Evolutionary conservation across 2,329 filamentous ascomycete genomes (phyloP).

Genomic region (Penicillium sp.): DNA sequence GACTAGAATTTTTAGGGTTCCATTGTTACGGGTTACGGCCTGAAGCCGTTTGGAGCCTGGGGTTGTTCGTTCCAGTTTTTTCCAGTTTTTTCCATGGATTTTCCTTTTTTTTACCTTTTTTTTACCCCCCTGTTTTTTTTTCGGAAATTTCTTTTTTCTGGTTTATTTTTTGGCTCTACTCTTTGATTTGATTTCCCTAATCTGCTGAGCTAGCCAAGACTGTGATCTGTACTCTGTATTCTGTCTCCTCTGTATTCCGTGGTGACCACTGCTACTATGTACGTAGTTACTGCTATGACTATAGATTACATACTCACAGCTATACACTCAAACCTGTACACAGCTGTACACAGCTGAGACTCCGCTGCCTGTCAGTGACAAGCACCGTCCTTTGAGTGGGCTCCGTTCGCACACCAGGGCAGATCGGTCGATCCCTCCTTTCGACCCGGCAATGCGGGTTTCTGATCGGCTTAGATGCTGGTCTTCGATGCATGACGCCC

Average conservation of each 20-base stretch:
- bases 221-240: too few relatives aligned
- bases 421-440: constrained; percentile 24
- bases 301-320: too few relatives aligned
- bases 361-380: not conserved
- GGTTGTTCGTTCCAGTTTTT: constrained; percentile 19
- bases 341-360: too few relatives aligned
- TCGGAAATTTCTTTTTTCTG: not conserved
- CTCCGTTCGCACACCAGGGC: constrained; percentile 5
- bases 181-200: not conserved
- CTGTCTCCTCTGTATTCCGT: too few relatives aligned
- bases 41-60: constrained; percentile 23
- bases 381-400: not conserved
- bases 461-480: constrained; percentile 28
- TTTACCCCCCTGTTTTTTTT: not conserved
- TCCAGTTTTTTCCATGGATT: constrained; percentile 11
- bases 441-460: constrained; percentile 22
- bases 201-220: too few relatives aligned
- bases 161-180: not conserved
- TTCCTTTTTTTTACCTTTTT: constrained; percentile 7
- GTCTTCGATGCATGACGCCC: constrained; percentile 22
- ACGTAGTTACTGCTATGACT: too few relatives aligned
- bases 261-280: too few relatives aligned
- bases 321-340: too few relatives aligned
- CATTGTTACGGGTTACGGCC: constrained; percentile 24
- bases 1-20: constrained; percentile 28